Base-by-base conservation (phyloP, 1,284 basidiomycete species). In the Neonothopanus nambi region DNA sequence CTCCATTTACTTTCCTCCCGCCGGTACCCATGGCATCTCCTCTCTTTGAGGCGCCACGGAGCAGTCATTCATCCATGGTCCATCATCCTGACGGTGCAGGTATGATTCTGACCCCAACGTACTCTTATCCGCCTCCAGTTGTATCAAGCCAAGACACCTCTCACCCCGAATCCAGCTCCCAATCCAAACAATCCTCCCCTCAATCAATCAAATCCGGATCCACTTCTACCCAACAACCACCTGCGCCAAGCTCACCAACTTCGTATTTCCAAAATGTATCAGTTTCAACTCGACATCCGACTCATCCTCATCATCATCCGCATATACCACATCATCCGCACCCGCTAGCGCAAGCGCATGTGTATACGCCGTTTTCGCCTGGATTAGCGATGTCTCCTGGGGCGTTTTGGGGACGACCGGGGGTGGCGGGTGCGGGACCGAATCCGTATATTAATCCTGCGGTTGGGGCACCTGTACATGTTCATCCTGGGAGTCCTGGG, bases 311-410 rank as follows among this genome's bases (percentile, higher is more conserved):
- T 8, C 15, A 37, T 13, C 47, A 26, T n/a, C 33, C 30, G 13
- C 21, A 36, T 26, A 13, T 13, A 33, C 52, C 20, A 21, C 38
- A 12, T 13, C 52, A 33, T 8, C 43, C 48, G 23, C 48, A 48
- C 18, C 45, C 35, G 13, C 33, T 44, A 17, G 41, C 23, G 12
- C 52, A 48, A 24, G 20, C 36, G 13, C 52, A 52, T 20, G 59
- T 57, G 48, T 65, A 65, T 46, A 68, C 69, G 30, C 68, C 77
- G 17, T 84, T 88, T 71, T 85, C 84, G 0, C 84, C 87, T 2
- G 85, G 82, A 18, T 72, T 81, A n/a, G 75, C 81, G 18, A 84
- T 90, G 80, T 84, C 82, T 17, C 86, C 88, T 17, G 87, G 87
- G 1, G 70, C 83, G 24, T 84, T 87, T 62, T 89, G 82, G 78